phyloP scores from a whole-genome alignment of 139 green algal species.

The Micractinium sp. region DNA sequence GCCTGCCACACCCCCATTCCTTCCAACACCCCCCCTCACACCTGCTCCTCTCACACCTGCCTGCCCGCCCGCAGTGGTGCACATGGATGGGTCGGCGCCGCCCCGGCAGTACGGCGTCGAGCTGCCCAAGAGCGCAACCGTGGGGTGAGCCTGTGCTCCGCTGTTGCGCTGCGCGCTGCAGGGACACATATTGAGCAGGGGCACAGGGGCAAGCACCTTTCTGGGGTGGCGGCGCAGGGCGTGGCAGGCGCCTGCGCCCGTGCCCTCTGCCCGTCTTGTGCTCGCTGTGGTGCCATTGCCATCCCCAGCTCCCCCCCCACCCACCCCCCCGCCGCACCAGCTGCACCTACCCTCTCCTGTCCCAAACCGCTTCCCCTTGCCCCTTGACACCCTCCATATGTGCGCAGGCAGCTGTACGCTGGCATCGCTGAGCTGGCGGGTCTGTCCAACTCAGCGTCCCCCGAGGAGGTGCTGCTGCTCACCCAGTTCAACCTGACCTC shows the following conservation, averaged over 20 bases:
- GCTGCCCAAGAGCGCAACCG: constrained; percentile 26
- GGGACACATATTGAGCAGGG: too few relatives aligned
- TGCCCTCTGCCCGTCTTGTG: too few relatives aligned
- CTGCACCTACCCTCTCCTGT: background rate
- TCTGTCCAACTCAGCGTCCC: background rate
- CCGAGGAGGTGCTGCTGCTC: constrained; percentile 29
- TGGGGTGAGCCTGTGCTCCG: constrained; percentile 13
- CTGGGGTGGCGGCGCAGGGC: background rate
- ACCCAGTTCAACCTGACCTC: constrained; percentile 4
- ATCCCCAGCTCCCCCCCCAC: too few relatives aligned
- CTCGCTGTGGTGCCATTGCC: too few relatives aligned
- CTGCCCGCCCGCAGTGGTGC: background rate
- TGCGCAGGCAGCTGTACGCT: constrained; percentile 28
- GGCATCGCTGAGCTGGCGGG: constrained; percentile 2
- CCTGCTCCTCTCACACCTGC: background rate
- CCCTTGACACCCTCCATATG: background rate
- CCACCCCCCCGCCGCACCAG: background rate
- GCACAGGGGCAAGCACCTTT: too few relatives aligned
- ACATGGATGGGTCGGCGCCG: constrained; percentile 6
- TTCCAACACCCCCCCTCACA: background rate
- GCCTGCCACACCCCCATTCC: background rate
- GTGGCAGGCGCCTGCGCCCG: too few relatives aligned
- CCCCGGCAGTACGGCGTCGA: constrained; percentile 23
- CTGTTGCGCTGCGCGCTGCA: too few relatives aligned
- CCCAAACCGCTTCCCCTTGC: background rate